Conservation (phyloP, 192 early-diverging fungal genomes). For the Backusella mclennaniae region DNA sequence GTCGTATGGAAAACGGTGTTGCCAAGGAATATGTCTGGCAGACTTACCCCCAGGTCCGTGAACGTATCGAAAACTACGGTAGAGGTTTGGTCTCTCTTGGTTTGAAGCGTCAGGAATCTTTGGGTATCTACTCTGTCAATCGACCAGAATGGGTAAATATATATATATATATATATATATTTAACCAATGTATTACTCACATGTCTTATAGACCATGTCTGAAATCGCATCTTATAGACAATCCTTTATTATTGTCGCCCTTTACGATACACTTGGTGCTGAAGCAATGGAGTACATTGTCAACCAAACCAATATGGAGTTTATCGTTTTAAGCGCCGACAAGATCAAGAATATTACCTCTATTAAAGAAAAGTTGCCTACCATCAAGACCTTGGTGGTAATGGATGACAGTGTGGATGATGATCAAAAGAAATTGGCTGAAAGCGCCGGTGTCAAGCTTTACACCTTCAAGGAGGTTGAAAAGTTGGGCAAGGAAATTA, state of each 20-base stretch:
- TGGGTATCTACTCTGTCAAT: constrained; percentile 77
- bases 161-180: too few species aligned
- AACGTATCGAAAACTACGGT: constrained; percentile 60
- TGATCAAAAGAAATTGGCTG: constrained; percentile 27
- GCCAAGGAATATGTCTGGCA: constrained; percentile 69
- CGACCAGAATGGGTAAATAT: constrained; percentile 82
- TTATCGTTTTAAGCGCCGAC: constrained; percentile 61
- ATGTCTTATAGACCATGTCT: constrained; percentile 47
- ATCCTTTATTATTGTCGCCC: constrained; percentile 70
- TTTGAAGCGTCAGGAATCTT: constrained; percentile 31
- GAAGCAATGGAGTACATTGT: constrained; percentile 77
- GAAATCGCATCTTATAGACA: constrained; percentile 67
- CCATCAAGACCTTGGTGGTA: constrained; percentile 49
- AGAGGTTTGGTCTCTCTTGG: constrained; percentile 48
- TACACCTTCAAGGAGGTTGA: constrained; percentile 61
- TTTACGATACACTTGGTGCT: constrained; percentile 86
- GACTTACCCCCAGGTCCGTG: constrained; percentile 56
- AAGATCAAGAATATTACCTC: constrained; percentile 55
- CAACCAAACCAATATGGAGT: constrained; percentile 74
- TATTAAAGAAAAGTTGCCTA: constrained; percentile 37
- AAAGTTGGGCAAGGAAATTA: constrained; percentile 46
- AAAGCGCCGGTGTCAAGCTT: constrained; percentile 33
- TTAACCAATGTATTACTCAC: not conserved
- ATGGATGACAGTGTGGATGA: constrained; percentile 52
- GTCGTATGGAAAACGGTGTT: constrained; percentile 58